A percentile compares a stretch with the other conserved stretches of the same genome.
Conservation (phyloP, 805 yeast species). For the Phaffomyces antillensis region DNA sequence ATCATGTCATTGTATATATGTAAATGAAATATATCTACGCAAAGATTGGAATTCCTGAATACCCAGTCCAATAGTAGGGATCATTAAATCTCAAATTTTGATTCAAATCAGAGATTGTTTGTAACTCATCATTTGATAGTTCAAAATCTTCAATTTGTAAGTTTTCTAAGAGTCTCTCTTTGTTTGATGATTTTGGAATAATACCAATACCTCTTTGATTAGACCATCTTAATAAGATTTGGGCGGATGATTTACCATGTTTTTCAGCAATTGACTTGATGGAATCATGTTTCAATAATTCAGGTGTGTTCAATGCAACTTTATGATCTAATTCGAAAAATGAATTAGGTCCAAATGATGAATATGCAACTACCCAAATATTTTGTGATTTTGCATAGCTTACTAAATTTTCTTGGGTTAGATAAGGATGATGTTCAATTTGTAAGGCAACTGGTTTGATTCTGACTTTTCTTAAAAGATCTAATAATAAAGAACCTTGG, state of each 20-base stretch:
- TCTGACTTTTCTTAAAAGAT: slow-evolving; percentile 59
- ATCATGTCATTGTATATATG: too few species aligned
- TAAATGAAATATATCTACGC: slow-evolving; percentile 1
- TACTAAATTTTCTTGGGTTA: slow-evolving; percentile 63
- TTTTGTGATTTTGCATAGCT: slow-evolving; percentile 51
- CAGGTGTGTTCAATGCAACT: slow-evolving; percentile 43
- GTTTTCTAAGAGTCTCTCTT: slow-evolving; percentile 55
- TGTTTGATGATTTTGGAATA: slow-evolving; percentile 75
- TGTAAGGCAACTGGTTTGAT: slow-evolving; percentile 76
- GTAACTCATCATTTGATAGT: slow-evolving; percentile 45
- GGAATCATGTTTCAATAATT: slow-evolving; percentile 50
- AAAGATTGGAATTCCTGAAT: slow-evolving; percentile 23
- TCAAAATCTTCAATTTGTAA: slow-evolving; percentile 50
- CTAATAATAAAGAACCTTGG: slow-evolving; percentile 60
- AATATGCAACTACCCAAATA: slow-evolving; percentile 69
- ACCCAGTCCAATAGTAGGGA: slow-evolving; percentile 37
- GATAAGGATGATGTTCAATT: slow-evolving; percentile 89
- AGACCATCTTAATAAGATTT: slow-evolving; percentile 77
- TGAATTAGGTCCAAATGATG: slow-evolving; percentile 81
- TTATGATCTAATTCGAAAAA: slow-evolving; percentile 58
- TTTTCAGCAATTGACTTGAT: slow-evolving; percentile 47
- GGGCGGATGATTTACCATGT: slow-evolving; percentile 54
- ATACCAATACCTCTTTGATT: slow-evolving; percentile 71
- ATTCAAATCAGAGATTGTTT: slow-evolving; percentile 53
- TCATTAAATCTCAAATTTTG: slow-evolving; percentile 75